Base-by-base conservation (phyloP, 305 asterid genomes). In the Fraxinus baroniana region DNA sequence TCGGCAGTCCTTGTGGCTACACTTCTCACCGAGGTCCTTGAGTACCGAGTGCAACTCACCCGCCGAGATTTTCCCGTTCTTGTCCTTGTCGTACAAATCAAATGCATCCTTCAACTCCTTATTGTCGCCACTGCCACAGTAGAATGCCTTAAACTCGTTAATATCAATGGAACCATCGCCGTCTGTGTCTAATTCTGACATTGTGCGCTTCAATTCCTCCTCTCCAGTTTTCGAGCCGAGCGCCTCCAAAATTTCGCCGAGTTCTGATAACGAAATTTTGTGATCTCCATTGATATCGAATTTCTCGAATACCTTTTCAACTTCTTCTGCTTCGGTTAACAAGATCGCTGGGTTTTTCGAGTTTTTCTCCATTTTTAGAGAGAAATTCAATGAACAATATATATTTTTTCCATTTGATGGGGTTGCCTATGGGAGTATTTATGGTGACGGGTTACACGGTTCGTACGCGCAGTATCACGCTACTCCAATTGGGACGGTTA, bases 231-330 rank as follows among this genome's bases (percentile, higher is more conserved):
- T 78, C n/a, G 97, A 84, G 10, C 98, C 98, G 79, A 94, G 91
- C 10, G 91, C 90, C 81, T 88, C 89, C 79, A 96, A 90, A 7
- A 94, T 81, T 32, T 84, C 86, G 49, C 80, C 87, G 85, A 96
- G 97, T 35, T 96, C 99, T 1, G 90, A 79, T 0, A 88, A 13
- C 3, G 99, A 96, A 87, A 96, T 96, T 80, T 82, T 90, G 0
- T 98, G 98, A 86, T 95, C 99, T 35, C 97, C 97, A 86, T 95
- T 94, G 80, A 90, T 55, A 81, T 95, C 99, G 86, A 95, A 95
- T 62, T 93, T 92, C 52, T 78, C 84, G 95, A 95, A 95, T 22
- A 95, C 90, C 55, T 87, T 77, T 84, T 82, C 93, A 10, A 90
- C 92, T 76, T 93, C 91, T n/a, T 86, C 80, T 24, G 89, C 91